Conservation (phyloP, 2,329 filamentous ascomycete genomes). For the Neofusicoccum sp. region DNA sequence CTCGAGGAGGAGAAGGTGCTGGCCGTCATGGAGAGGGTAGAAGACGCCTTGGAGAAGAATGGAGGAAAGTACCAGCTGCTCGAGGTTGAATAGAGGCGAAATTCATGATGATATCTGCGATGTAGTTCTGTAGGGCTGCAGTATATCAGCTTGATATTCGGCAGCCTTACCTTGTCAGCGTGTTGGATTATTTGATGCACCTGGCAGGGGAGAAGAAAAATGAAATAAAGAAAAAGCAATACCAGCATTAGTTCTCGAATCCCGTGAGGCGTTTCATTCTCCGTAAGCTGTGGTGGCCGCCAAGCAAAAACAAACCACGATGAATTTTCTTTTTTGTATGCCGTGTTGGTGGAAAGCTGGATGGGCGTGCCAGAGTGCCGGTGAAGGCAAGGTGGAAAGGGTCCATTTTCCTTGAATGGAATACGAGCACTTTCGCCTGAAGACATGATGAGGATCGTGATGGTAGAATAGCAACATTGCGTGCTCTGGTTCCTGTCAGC, state of each 20-base stretch:
- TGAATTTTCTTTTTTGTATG: too few species aligned
- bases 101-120: neutral
- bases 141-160: neutral
- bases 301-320: too few species aligned
- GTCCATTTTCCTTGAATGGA: neutral
- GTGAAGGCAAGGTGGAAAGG: neutral
- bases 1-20: conserved; percentile 87
- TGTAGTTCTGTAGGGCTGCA: neutral
- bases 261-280: too few species aligned
- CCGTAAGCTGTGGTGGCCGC: too few species aligned
- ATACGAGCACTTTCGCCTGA: neutral
- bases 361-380: neutral
- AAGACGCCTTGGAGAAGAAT: conserved; percentile 64
- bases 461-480: neutral
- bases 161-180: too few species aligned
- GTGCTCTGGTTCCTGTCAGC: neutral
- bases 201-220: too few species aligned
- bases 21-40: conserved; percentile 73
- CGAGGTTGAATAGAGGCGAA: conserved; percentile 38
- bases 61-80: conserved; percentile 52
- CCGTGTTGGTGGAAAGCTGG: neutral
- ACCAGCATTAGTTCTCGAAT: too few species aligned
- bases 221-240: too few species aligned
- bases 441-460: neutral
- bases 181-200: too few species aligned